Evolutionary conservation across 805 yeast genomes (phyloP), one percentile per base, ranked within the genome.

Genomic region (Candida adriatica): DNA sequence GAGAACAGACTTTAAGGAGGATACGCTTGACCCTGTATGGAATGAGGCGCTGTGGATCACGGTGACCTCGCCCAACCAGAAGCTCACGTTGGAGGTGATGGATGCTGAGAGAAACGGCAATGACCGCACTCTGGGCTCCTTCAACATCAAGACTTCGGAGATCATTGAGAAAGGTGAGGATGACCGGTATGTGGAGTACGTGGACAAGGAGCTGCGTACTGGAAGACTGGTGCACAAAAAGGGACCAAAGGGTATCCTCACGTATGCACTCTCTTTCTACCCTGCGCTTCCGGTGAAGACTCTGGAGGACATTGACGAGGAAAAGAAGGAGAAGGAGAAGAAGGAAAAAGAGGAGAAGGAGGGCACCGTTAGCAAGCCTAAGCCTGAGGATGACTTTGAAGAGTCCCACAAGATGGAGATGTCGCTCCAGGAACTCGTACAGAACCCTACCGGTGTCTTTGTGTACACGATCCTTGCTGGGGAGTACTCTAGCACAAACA

Each of bases 101-200:
- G 97, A 92, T 59, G 82, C 81, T 20, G 90, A 88, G 59, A 70
- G 70, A 37, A 69, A 62, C 33, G 73, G 80, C n/a, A 73, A 75
- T 26, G 98, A 92, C 58, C 75, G 96, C 48, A 73, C 94, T 5
- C 69, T 92, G 29, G 99, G 99, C 32, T 70, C 79, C 3, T 79
- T 84, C 60, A 79, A 78, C 47, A 59, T 92, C 14, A 73, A 75
- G 46, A 63, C 84, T 40, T 64, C 67, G 33, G 84, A 78, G 17
- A 61, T 85, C 45, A 75, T 90, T 51, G 70, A 72, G 40, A 78
- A 72, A 51, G 66, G 66, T 37, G 47, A 80, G 38, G 37, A 79
- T 39, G 95, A 83, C 33, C 62, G 66, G 36, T 77, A 76, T 42
- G 57, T 73, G 34, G 82, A 77, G 46, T 61, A 71, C 35, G 59